phyloP scores from a whole-genome alignment of 306 rosid species.

The Glycine latifolia region DNA sequence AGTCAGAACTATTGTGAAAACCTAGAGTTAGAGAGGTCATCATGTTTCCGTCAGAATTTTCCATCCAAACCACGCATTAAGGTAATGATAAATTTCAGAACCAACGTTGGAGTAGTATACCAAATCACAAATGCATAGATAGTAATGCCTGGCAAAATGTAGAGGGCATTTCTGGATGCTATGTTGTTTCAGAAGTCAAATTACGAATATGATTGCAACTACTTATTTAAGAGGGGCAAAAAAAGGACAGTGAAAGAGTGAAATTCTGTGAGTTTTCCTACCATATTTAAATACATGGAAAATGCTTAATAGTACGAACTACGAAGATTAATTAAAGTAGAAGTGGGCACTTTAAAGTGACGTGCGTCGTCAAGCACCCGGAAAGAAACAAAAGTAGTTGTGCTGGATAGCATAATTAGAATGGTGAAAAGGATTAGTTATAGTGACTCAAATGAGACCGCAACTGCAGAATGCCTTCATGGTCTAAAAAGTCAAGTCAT shows the following conservation, averaged over 20 bases:
- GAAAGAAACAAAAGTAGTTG: no score
- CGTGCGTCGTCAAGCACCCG: no score
- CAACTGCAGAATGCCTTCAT: no score
- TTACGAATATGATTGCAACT: constrained; percentile 2
- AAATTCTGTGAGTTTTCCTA: neutral
- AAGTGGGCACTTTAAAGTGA: no score
- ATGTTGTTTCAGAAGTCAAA: neutral
- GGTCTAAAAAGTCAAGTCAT: no score
- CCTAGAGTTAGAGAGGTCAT: constrained; percentile 76
- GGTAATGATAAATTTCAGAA: neutral
- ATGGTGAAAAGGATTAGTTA: no score
- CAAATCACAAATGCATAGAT: neutral
- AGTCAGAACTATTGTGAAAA: constrained; percentile 82
- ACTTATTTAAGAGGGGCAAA: neutral
- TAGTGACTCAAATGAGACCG: no score
- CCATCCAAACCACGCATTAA: neutral
- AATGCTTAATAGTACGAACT: no score
- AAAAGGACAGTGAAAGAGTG: neutral
- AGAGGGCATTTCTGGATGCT: neutral
- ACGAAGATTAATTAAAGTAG: no score
- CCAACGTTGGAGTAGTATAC: neutral
- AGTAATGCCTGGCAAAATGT: neutral
- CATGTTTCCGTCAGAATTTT: constrained; percentile 21
- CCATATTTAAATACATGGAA: neutral
- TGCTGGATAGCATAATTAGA: no score